phyloP scores from a whole-genome alignment of 768 basidiomycete genomes.

The Podaxis rugospora region DNA sequence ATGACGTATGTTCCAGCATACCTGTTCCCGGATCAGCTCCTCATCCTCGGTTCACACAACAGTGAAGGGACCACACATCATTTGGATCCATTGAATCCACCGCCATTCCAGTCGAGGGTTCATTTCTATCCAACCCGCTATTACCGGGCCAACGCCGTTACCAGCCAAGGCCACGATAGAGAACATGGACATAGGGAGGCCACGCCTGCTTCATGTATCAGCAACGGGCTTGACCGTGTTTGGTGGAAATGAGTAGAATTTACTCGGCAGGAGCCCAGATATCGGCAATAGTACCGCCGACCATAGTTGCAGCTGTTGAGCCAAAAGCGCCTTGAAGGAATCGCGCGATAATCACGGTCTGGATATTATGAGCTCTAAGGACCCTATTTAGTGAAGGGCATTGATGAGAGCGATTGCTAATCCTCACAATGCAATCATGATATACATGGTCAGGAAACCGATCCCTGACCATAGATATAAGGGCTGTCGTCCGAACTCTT shows the following conservation, averaged over 20 bases:
- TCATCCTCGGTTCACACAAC: background rate
- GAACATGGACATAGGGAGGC: conserved; percentile 71
- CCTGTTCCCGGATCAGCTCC: conserved; percentile 4
- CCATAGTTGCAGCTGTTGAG: conserved; percentile 67
- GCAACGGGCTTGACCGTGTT: background rate
- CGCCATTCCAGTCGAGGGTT: conserved; percentile 60
- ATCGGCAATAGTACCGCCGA: conserved; percentile 66
- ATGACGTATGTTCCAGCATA: conserved; percentile 20
- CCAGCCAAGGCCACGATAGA: conserved; percentile 54
- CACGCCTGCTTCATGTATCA: conserved; percentile 44
- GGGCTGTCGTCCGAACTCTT: conserved; percentile 66
- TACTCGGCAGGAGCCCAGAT: conserved; percentile 60
- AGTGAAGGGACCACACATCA: conserved; percentile 38
- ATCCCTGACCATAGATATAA: conserved; percentile 49
- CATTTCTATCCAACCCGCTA: conserved; percentile 65
- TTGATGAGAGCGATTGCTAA: background rate
- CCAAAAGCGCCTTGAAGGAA: conserved; percentile 61
- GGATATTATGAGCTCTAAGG: conserved; percentile 40
- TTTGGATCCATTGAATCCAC: conserved; percentile 82
- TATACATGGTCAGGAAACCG: conserved; percentile 47
- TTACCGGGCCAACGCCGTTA: conserved; percentile 58
- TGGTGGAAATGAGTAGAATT: conserved; percentile 10
- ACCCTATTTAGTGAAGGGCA: background rate
- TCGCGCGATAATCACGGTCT: conserved; percentile 53
- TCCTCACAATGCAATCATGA: conserved; percentile 38